phyloP scores from a whole-genome alignment of 305 asterid genomes.

The Lippia alba region DNA sequence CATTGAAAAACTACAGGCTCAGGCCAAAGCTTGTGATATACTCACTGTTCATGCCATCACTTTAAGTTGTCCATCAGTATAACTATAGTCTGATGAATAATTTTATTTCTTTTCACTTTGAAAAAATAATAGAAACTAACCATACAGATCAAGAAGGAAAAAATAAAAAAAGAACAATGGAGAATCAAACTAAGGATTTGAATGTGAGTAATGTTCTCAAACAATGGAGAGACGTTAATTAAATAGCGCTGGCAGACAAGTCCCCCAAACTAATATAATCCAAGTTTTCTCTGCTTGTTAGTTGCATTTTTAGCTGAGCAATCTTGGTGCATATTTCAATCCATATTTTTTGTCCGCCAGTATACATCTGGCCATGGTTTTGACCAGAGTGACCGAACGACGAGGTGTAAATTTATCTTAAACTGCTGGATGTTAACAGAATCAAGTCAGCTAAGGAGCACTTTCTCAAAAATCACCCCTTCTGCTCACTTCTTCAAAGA shows the following conservation, averaged over 20 bases:
- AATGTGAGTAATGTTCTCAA: neutral
- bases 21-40: slow-evolving; percentile 3
- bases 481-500: slow-evolving; percentile 4
- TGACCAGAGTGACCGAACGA: no score
- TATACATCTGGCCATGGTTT: no score
- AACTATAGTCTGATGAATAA: neutral
- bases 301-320: no score
- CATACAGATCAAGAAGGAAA: neutral
- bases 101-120: neutral
- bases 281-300: no score
- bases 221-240: no score
- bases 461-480: neutral
- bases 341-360: no score
- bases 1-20: neutral
- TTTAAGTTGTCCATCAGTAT: neutral
- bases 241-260: no score
- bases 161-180: no score
- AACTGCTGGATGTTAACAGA: no score
- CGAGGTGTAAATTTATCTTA: no score
- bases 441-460: neutral
- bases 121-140: neutral
- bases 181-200: neutral
- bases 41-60: slow-evolving; percentile 18
- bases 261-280: no score
- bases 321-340: no score